Percentiles rank a stretch among this genome's conserved stretches.
Evolutionary conservation across 1,284 basidiomycete genomes (phyloP).

Genomic region (Vanrija humicola): DNA sequence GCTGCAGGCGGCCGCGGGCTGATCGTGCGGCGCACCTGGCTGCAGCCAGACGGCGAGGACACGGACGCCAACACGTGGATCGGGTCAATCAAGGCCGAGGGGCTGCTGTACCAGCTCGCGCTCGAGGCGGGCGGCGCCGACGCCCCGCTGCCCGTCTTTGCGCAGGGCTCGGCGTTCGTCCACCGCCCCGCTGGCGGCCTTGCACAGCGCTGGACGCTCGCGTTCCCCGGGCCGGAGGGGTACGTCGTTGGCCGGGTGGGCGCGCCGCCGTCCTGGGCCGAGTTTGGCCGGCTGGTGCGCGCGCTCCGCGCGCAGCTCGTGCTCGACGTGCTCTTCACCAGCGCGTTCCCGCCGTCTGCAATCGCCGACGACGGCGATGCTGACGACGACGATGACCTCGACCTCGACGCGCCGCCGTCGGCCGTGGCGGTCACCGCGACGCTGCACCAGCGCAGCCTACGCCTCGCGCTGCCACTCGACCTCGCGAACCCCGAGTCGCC

Average conservation of each 20-base stretch:
- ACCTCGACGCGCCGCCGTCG: slow-evolving; percentile 3
- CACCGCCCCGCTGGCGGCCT: slow-evolving; percentile 9
- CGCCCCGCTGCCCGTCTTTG: slow-evolving; percentile 18
- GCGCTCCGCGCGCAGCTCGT: slow-evolving; percentile 27
- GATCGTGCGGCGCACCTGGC: slow-evolving; percentile 32
- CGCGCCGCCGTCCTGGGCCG: slow-evolving; percentile 13
- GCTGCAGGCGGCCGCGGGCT: slow-evolving; percentile 15
- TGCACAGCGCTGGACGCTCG: slow-evolving; percentile 38
- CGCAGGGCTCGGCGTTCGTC: slow-evolving; percentile 28
- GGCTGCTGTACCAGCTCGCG: slow-evolving; percentile 22
- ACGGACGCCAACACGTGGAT: slow-evolving; percentile 14
- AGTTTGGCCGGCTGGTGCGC: slow-evolving; percentile 14
- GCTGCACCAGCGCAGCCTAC: slow-evolving; percentile 5
- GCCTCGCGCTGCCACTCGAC: not conserved
- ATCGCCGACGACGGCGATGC: slow-evolving; percentile 6
- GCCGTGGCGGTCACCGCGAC: slow-evolving; percentile 10
- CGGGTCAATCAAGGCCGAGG: slow-evolving; percentile 27
- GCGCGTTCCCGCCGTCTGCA: slow-evolving; percentile 2
- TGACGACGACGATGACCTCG: slow-evolving; percentile 6
- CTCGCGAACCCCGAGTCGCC: not conserved
- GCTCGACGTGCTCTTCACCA: slow-evolving; percentile 27
- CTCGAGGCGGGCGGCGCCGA: not conserved
- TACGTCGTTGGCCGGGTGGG: slow-evolving; percentile 35
- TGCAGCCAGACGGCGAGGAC: slow-evolving; percentile 9
- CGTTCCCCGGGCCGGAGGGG: slow-evolving; percentile 33